Evolutionary conservation across 345 rosid species (phyloP).

Genomic region (Hypericum perforatum): DNA sequence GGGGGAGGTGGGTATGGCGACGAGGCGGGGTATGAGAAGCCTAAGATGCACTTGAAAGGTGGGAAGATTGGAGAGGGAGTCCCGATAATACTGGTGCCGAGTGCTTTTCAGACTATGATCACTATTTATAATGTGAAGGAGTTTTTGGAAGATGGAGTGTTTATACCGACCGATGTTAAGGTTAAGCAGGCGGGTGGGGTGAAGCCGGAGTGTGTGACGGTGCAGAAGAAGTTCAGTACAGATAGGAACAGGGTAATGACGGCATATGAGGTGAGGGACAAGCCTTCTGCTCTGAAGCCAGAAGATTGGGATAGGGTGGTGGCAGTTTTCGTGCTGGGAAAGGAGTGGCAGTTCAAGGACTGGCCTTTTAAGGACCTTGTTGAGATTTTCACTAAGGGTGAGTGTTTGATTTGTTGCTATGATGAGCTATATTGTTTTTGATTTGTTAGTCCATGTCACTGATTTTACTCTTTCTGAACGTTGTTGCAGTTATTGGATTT

Average conservation of each 20-base stretch:
- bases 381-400: conserved; percentile 86
- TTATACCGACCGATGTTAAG: conserved; percentile 73
- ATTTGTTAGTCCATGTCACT: not conserved
- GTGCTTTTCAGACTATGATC: conserved; percentile 85
- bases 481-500: conserved; percentile 74
- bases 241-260: conserved; percentile 77
- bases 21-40: conserved; percentile 47
- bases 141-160: conserved; percentile 86
- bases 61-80: conserved; percentile 89
- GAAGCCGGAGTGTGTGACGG: conserved; percentile 83
- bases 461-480: not conserved
- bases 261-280: conserved; percentile 93
- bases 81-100: conserved; percentile 82
- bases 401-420: conserved; percentile 15
- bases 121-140: conserved; percentile 91
- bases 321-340: conserved; percentile 83
- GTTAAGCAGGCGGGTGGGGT: conserved; percentile 79
- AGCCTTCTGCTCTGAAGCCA: conserved; percentile 65
- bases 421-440: not conserved
- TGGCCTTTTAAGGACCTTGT: conserved; percentile 98
- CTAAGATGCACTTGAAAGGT: conserved; percentile 62
- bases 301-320: conserved; percentile 96
- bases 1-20: conserved; percentile 49
- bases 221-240: conserved; percentile 94
- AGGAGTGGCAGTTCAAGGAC: conserved; percentile 98